Percentiles rank a stretch among this genome's conserved stretches.
Conservation (phyloP, 257 asterid species). For the Jacaranda copaia region DNA sequence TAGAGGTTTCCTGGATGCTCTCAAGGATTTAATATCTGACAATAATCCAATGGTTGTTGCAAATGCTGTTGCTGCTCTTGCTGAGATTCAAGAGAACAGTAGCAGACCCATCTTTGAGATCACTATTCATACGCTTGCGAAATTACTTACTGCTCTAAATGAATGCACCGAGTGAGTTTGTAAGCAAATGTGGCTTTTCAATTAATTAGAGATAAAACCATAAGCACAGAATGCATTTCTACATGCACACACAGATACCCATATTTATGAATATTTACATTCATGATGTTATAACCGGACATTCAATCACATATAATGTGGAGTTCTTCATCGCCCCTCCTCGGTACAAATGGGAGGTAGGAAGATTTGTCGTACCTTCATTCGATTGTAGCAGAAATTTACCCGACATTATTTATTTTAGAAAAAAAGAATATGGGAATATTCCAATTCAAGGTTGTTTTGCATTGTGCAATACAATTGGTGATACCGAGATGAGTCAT, state of each 20-base stretch:
- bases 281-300: constrained; percentile 10
- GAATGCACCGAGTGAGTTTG: constrained; percentile 96
- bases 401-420: background rate
- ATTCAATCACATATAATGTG: background rate
- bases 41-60: constrained; percentile 99
- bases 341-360: constrained; percentile 1
- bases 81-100: constrained; percentile 96
- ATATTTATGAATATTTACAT: background rate
- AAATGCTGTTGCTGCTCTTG: constrained; percentile 98
- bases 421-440: constrained; percentile 1
- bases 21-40: constrained; percentile 98
- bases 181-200: background rate
- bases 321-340: constrained; percentile 25
- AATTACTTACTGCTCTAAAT: constrained; percentile 98
- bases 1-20: constrained; percentile 98
- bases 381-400: no score
- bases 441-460: constrained; percentile 3
- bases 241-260: constrained; percentile 9
- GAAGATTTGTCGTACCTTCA: constrained; percentile 19
- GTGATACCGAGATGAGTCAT: constrained; percentile 20
- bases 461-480: background rate
- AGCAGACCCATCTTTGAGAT: constrained; percentile 90
- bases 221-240: constrained; percentile 13
- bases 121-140: constrained; percentile 89
- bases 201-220: background rate